Percentiles rank a stretch among this genome's conserved stretches.
phyloP scores from a whole-genome alignment of 352 stramenopile species.

The Phytophthora parvispora region DNA sequence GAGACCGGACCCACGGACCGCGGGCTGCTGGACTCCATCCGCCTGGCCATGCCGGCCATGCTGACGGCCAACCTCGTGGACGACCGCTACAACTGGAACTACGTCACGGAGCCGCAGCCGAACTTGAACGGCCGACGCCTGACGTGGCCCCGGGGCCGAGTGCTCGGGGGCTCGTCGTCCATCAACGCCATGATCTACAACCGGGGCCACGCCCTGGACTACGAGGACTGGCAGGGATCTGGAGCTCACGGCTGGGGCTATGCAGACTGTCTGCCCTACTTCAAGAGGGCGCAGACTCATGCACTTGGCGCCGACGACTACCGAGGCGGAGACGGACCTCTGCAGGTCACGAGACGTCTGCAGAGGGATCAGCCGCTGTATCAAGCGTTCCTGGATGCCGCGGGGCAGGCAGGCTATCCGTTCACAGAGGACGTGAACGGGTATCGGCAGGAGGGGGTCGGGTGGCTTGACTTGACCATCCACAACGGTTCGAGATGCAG shows the following conservation, averaged over 20 bases:
- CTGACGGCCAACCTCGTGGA: slow-evolving; percentile 83
- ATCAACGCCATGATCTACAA: slow-evolving; percentile 93
- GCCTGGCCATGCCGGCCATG: slow-evolving; percentile 85
- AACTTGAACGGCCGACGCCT: slow-evolving; percentile 79
- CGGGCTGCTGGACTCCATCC: slow-evolving; percentile 85
- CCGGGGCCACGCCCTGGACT: slow-evolving; percentile 84
- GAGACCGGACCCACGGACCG: slow-evolving; percentile 87
- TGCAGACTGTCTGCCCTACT: slow-evolving; percentile 86
- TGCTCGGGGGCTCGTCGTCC: slow-evolving; percentile 89
- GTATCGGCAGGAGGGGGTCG: slow-evolving; percentile 88
- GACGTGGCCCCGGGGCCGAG: slow-evolving; percentile 82
- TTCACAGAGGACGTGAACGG: slow-evolving; percentile 90
- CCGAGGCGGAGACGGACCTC: slow-evolving; percentile 73
- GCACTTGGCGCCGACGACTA: slow-evolving; percentile 76
- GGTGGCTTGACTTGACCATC: slow-evolving; percentile 87
- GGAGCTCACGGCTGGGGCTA: slow-evolving; percentile 83
- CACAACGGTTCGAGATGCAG: slow-evolving; percentile 81
- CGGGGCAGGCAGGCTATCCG: slow-evolving; percentile 80
- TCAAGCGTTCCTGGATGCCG: slow-evolving; percentile 85
- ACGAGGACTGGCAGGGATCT: slow-evolving; percentile 77
- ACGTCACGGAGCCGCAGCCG: slow-evolving; percentile 83
- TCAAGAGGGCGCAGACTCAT: slow-evolving; percentile 82
- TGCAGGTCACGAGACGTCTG: slow-evolving; percentile 70
- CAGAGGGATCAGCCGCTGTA: slow-evolving; percentile 81
- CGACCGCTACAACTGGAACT: slow-evolving; percentile 89